phyloP scores from a whole-genome alignment of 306 rosid species.

The Prunus mume region DNA sequence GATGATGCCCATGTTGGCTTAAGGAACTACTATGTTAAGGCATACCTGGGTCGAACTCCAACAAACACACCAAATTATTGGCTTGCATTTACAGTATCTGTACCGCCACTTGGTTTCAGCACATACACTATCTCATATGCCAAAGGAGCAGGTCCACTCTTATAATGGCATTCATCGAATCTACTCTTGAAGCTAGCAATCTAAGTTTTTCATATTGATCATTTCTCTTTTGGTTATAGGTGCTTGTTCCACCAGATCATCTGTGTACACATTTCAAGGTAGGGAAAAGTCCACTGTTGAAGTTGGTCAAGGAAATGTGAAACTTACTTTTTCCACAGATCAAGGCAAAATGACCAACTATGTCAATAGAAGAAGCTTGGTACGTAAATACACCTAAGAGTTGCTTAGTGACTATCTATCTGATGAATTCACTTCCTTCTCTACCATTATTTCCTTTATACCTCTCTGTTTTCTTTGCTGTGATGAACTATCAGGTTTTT shows the following conservation, averaged over 20 bases:
- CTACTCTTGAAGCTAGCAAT: conserved; percentile 22
- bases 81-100: conserved; percentile 50
- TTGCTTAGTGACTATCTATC: not conserved
- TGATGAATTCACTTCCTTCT: conserved; percentile 8
- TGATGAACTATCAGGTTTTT: not conserved
- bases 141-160: conserved; percentile 34
- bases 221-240: conserved; percentile 44
- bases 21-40: conserved; percentile 46
- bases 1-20: conserved; percentile 25
- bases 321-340: conserved; percentile 39
- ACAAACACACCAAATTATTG: conserved; percentile 46
- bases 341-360: conserved; percentile 36
- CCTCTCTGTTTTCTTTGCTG: not conserved
- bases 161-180: not conserved
- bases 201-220: conserved; percentile 19
- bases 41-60: conserved; percentile 41
- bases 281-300: conserved; percentile 34
- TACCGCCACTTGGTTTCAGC: conserved; percentile 59
- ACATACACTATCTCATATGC: conserved; percentile 39
- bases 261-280: conserved; percentile 27
- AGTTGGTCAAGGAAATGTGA: conserved; percentile 51
- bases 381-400: conserved; percentile 24
- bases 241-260: conserved; percentile 50
- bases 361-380: conserved; percentile 42
- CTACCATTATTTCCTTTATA: not conserved